These are phyloP conservation scores for Tieghemostelium lacteum DNA, from an alignment of 78 protist species.

Conservation along the genomic window DNA sequence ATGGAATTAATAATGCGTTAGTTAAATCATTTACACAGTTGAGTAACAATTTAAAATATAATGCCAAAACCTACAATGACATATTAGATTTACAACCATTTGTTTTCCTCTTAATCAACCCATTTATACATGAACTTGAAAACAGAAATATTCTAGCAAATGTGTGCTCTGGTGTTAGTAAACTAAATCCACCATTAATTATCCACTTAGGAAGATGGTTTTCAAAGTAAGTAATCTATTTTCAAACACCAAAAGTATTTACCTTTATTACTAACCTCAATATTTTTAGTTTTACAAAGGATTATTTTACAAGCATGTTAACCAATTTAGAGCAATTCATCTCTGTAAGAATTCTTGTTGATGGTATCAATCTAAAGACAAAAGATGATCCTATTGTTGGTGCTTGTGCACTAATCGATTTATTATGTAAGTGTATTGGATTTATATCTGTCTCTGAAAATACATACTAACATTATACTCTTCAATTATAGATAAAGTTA, in stretches of 20 bases:
- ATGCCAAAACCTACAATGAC: constrained; percentile 11
- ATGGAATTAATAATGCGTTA: constrained; percentile 7
- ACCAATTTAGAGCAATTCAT: constrained; percentile 56
- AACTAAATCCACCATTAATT: constrained; percentile 2
- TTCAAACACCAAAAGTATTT: not conserved
- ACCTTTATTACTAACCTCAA: not conserved
- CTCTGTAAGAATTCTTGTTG: constrained; percentile 48
- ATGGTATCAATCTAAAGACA: not conserved
- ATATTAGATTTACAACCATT: constrained; percentile 18
- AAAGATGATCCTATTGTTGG: constrained; percentile 52
- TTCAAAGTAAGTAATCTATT: constrained; percentile 5
- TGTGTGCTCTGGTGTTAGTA: constrained; percentile 12
- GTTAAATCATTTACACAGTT: constrained; percentile 18
- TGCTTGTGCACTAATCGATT: constrained; percentile 29
- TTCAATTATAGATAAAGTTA: constrained; percentile 33
- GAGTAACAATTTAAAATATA: constrained; percentile 28
- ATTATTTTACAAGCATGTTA: constrained; percentile 9
- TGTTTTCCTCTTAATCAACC: constrained; percentile 32
- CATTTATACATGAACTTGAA: constrained; percentile 48
- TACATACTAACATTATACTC: not conserved
- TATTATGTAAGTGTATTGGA: constrained; percentile 24
- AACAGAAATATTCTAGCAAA: constrained; percentile 28
- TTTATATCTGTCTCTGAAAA: not conserved
- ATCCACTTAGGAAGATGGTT: constrained; percentile 16
- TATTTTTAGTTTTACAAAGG: constrained; percentile 41